A percentile compares a stretch with the other conserved stretches of the same genome.
These are phyloP conservation scores for Stereum hirsutum DNA, from an alignment of 1,284 basidiomycete species.

Conservation along the genomic window DNA sequence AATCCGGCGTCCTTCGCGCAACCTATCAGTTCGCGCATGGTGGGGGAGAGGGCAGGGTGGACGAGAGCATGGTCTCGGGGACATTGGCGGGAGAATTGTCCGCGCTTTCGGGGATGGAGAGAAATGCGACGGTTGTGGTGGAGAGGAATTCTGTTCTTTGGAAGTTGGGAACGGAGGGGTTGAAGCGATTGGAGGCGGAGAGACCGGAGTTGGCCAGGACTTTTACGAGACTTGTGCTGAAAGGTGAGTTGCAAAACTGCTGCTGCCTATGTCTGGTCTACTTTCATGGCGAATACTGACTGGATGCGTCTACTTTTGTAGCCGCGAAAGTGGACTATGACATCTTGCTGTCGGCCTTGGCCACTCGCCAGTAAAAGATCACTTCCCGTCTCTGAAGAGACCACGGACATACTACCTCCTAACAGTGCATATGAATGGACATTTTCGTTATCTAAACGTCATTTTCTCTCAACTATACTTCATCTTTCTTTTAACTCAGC, in stretches of 20 bases:
- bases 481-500: too few relatives aligned
- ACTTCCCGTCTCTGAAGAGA: too few relatives aligned
- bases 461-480: too few relatives aligned
- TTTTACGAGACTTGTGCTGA: conserved; percentile 71
- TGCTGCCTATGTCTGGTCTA: not conserved
- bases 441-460: too few relatives aligned
- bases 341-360: conserved; percentile 62
- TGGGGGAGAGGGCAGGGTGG: conserved; percentile 56
- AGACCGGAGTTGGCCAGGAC: conserved; percentile 53
- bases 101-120: conserved; percentile 61
- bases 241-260: conserved; percentile 42
- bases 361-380: conserved; percentile 56
- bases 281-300: not conserved
- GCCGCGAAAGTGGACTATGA: conserved; percentile 78
- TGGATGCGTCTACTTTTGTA: conserved; percentile 20
- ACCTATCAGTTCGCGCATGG: conserved; percentile 70
- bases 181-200: conserved; percentile 56
- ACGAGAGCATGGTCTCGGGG: conserved; percentile 90
- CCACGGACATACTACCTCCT: too few relatives aligned
- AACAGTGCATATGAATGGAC: too few relatives aligned
- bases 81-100: conserved; percentile 87
- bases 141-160: conserved; percentile 76
- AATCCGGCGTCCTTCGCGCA: conserved; percentile 77
- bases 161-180: conserved; percentile 55
- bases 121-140: conserved; percentile 83